Percentiles rank a stretch among this genome's conserved stretches.
Evolutionary conservation across 2,329 filamentous ascomycete species (phyloP).

Genomic region (Phialophora tarda): DNA sequence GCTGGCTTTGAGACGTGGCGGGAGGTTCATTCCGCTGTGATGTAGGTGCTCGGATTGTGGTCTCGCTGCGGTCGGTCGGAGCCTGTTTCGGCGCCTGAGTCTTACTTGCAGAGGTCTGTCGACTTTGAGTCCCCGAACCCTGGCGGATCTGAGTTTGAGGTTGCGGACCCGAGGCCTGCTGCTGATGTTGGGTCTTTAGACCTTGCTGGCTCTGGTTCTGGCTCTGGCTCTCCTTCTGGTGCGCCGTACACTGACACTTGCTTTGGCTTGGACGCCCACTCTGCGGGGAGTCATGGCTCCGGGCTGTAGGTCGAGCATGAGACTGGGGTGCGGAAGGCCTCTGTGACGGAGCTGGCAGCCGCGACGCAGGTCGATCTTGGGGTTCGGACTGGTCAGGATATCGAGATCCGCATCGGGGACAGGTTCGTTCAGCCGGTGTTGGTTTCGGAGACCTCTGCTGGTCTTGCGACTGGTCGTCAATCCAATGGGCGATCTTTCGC

Average conservation of each 20-base stretch:
- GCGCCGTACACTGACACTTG: background rate
- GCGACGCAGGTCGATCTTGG: background rate
- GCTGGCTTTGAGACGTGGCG: background rate
- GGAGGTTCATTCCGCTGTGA: background rate
- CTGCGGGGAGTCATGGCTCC: background rate
- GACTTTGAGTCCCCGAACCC: background rate
- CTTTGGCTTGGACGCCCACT: background rate
- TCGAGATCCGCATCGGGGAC: background rate
- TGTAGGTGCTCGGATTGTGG: background rate
- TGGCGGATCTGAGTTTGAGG: background rate
- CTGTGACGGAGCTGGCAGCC: background rate
- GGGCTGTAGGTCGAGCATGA: background rate
- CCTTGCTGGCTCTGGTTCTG: background rate
- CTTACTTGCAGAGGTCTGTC: background rate
- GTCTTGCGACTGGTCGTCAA: background rate
- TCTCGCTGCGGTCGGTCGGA: background rate
- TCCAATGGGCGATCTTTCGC: background rate
- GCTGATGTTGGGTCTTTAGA: background rate
- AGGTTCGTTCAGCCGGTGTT: background rate
- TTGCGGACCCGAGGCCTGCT: background rate
- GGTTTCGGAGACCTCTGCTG: background rate
- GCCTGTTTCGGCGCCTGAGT: background rate
- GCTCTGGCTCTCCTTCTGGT: background rate
- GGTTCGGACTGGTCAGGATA: background rate
- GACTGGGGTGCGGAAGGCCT: background rate